A percentile compares a stretch with the other conserved stretches of the same genome.
Evolutionary conservation across 768 basidiomycete genomes (phyloP).

Genomic region (Xerocomellus intermedius): DNA sequence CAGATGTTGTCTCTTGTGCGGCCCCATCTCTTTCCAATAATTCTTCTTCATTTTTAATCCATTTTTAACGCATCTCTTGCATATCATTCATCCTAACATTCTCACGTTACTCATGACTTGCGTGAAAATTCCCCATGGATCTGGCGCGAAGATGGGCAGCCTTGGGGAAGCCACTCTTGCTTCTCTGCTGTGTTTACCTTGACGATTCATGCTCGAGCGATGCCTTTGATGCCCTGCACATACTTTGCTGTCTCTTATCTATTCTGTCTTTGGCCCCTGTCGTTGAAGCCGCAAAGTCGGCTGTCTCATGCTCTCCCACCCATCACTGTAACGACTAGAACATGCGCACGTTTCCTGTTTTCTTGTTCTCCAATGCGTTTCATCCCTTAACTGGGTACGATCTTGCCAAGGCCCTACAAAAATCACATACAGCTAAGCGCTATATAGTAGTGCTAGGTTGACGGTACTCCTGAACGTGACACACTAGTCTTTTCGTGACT

Average conservation of each 20-base stretch:
- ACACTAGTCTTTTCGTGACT: conserved; percentile 8
- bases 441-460: conserved; percentile 13
- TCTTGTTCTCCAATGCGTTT: conserved; percentile 37
- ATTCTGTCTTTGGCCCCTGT: conserved; percentile 7
- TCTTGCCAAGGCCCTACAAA: conserved; percentile 27
- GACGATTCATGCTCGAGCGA: conserved; percentile 27
- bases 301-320: conserved; percentile 19
- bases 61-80: conserved; percentile 35
- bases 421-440: conserved; percentile 16
- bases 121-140: conserved; percentile 22
- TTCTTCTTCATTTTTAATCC: conserved; percentile 27
- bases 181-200: conserved; percentile 17
- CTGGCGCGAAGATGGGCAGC: conserved; percentile 13
- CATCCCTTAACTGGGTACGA: conserved; percentile 31
- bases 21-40: conserved; percentile 29
- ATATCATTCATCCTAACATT: conserved; percentile 30
- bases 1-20: conserved; percentile 30
- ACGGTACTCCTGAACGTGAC: conserved; percentile 12
- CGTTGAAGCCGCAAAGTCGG: conserved; percentile 22
- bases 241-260: conserved; percentile 12
- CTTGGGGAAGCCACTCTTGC: conserved; percentile 10
- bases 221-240: conserved; percentile 27
- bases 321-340: conserved; percentile 68
- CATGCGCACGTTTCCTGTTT: conserved; percentile 47
- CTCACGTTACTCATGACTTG: conserved; percentile 18